Percentiles rank a stretch among this genome's conserved stretches.
Conservation (phyloP, 139 green algal genomes). For the Chlorella vulgaris region DNA sequence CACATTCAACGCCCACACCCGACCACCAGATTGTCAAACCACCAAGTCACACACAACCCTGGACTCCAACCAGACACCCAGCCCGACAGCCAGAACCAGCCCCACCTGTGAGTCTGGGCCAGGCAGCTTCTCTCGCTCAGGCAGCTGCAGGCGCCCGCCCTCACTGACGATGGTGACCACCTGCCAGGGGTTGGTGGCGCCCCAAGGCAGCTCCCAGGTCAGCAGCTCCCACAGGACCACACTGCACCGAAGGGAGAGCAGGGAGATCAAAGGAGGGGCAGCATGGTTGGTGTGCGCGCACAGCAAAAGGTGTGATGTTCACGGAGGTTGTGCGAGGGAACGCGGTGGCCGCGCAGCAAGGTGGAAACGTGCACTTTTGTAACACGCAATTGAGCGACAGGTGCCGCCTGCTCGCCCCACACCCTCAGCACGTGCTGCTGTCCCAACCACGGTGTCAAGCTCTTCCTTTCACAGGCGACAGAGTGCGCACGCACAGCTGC, state of each 20-base stretch:
- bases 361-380: no score
- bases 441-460: no score
- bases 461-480: no score
- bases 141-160: constrained; percentile 66
- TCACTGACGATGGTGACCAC: constrained; percentile 66
- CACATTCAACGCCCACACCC: no score
- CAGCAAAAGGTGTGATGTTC: background rate
- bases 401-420: no score
- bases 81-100: no score
- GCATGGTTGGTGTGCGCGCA: background rate
- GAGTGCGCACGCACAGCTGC: no score
- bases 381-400: no score
- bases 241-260: constrained; percentile 30
- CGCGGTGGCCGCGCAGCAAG: background rate
- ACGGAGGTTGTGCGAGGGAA: background rate
- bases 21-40: no score
- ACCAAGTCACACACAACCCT: no score
- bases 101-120: constrained; percentile 35
- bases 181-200: constrained; percentile 63
- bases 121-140: constrained; percentile 49
- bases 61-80: no score
- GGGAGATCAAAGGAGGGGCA: background rate
- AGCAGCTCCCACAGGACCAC: constrained; percentile 67
- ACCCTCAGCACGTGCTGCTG: no score
- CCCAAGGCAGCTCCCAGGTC: constrained; percentile 87